Evolutionary conservation across 352 stramenopile genomes (phyloP).

Genomic region (Globisporangium paddicum): DNA sequence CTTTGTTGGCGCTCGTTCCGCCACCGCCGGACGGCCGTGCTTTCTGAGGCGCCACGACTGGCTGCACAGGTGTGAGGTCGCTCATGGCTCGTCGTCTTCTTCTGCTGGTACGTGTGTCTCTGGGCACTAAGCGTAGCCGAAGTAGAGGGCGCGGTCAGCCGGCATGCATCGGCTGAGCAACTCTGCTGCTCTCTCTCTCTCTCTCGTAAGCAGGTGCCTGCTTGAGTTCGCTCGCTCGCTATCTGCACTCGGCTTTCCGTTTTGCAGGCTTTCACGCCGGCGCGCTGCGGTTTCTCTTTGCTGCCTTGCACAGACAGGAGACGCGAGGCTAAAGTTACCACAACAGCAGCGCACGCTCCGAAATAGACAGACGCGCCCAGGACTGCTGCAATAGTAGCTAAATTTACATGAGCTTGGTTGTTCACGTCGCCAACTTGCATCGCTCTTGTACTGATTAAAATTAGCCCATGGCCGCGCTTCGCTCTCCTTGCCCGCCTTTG

Average conservation of each 20-base stretch:
- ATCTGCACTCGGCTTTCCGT: not conserved
- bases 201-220: not conserved
- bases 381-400: not conserved
- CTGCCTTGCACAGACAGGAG: not conserved
- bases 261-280: not conserved
- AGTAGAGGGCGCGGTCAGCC: not conserved
- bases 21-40: constrained; percentile 15
- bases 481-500: no score
- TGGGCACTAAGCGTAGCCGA: not conserved
- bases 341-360: not conserved
- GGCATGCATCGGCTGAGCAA: not conserved
- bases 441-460: not conserved
- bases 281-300: constrained; percentile 2
- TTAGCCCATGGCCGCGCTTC: no score
- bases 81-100: constrained; percentile 11
- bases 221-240: not conserved
- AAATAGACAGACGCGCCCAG: not conserved
- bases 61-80: constrained; percentile 51
- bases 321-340: constrained; percentile 1
- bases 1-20: constrained; percentile 40
- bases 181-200: not conserved
- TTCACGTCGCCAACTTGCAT: not conserved
- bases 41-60: constrained; percentile 19
- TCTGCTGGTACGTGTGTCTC: not conserved
- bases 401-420: not conserved